Evolutionary conservation across 257 asterid species (phyloP), one percentile per base, ranked within the genome.

Genomic region (Solanum gandarillasii): DNA sequence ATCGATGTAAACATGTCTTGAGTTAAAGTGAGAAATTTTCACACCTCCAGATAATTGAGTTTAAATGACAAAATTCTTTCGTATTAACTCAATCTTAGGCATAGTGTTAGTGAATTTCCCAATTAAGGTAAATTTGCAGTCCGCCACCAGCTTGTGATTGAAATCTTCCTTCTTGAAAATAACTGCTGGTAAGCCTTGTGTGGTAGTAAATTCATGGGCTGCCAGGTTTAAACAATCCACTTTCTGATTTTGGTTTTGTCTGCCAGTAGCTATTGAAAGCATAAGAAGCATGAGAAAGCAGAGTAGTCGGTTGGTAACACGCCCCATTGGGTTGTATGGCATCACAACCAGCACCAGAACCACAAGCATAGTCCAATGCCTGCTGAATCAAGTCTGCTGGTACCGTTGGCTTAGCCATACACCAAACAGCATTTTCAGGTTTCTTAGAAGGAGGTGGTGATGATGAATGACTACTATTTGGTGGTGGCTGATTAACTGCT

Each of bases 331-430:
- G 88, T 23, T 87, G 87, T 39, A 84, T 84, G 62, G 87, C 87
- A 76, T 83, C 88, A 87, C 91, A 89, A 27, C 82, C 91, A 14
- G 91, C 91, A 43, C 91, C 91, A 52, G 91, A 84, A 36, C 91
- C 91, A 83, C 91, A 89, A 23, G 89, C 91, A 87, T 89, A 89
- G 86, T 89, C 89, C 86, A 89, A 29, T 43, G 91, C 71, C 86
- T 89, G 86, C 75, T 87, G 91, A 67, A 89, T 60, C 38, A 58
- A 55, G 71, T 83, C 84, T 10, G 86, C 89, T 55, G 72, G 60
- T 29, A 87, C 68, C 0, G 86, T 88, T 23, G 71, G 83, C 79
- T 87, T 87, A 86, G 86, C 88, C 20, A 89, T 62, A 29, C 91
- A 89, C 91, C 91, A 89, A 23, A 79, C 71, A 9, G 39, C 85